Conservation (phyloP, 2,329 filamentous ascomycete genomes). For the Ophiosphaerella herpotricha region DNA sequence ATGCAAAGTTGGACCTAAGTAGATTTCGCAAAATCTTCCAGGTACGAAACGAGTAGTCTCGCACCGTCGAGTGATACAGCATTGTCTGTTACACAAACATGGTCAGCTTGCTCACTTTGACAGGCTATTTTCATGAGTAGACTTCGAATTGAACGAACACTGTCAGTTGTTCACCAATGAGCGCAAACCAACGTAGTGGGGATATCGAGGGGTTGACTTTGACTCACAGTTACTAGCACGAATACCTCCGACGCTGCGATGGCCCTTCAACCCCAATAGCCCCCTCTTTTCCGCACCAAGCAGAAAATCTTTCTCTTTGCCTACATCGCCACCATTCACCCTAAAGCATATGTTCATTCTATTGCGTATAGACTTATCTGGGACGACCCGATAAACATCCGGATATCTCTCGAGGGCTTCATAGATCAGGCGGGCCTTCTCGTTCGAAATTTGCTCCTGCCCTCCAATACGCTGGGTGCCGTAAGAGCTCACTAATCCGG, state of each 20-base stretch:
- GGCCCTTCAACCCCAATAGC: conserved; percentile 83
- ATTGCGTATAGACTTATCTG: conserved; percentile 74
- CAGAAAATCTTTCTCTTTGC: conserved; percentile 79
- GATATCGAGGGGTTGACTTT: conserved; percentile 2
- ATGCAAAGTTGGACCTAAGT: conserved; percentile 23
- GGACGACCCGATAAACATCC: conserved; percentile 76
- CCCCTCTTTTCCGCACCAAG: conserved; percentile 69
- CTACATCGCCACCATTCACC: conserved; percentile 67
- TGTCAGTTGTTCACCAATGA: no score
- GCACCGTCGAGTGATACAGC: conserved; percentile 71
- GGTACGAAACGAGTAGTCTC: conserved; percentile 69
- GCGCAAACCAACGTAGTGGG: not conserved
- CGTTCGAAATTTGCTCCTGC: conserved; percentile 72
- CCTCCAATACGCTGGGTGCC: conserved; percentile 71
- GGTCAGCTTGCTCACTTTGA: conserved; percentile 17
- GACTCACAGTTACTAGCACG: conserved; percentile 74
- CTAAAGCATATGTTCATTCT: conserved; percentile 97
- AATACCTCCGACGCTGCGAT: conserved; percentile 84
- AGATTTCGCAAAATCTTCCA: conserved; percentile 61
- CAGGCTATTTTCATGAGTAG: not conserved
- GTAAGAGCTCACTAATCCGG: conserved; percentile 69
- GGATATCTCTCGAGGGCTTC: conserved; percentile 73
- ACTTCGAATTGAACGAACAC: not conserved
- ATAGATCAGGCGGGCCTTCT: conserved; percentile 81
- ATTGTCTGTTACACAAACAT: conserved; percentile 62